Conservation (phyloP, 352 stramenopile species). For the Globisporangium nagaii region DNA sequence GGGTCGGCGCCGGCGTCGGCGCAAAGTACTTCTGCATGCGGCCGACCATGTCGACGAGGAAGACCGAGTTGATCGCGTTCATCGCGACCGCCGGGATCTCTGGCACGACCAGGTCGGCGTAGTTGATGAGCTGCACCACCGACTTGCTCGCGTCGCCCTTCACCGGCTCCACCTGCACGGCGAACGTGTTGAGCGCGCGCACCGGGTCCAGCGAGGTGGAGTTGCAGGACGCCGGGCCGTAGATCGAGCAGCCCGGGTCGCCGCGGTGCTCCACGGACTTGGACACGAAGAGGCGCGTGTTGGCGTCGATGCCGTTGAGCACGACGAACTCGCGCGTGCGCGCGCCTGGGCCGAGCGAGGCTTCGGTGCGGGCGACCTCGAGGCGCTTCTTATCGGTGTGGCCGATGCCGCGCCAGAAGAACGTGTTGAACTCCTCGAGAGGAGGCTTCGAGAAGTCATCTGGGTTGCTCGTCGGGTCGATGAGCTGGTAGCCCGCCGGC, state of each 20-base stretch:
- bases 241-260: conserved; percentile 16
- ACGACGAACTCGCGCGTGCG: conserved; percentile 4
- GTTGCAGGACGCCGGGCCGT: conserved; percentile 14
- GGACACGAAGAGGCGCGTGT: conserved; percentile 8
- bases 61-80: conserved; percentile 22
- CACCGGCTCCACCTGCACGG: conserved; percentile 12
- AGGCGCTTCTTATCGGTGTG: conserved; percentile 23
- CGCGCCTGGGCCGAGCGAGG: conserved; percentile 7
- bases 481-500: conserved; percentile 23
- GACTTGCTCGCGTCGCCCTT: conserved; percentile 13
- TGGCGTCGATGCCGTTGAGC: conserved; percentile 14
- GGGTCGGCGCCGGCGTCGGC: too few species aligned
- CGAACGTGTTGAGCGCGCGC: conserved; percentile 15
- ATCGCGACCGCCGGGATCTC: conserved; percentile 16
- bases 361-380: conserved; percentile 15
- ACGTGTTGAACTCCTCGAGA: conserved; percentile 18
- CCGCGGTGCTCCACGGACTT: conserved; percentile 15
- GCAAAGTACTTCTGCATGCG: conserved; percentile 9
- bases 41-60: conserved; percentile 19
- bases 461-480: conserved; percentile 24
- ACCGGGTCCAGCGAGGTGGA: conserved; percentile 14
- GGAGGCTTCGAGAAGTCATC: conserved; percentile 26
- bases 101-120: conserved; percentile 15
- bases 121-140: conserved; percentile 23
- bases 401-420: conserved; percentile 14